A percentile compares a stretch with the other conserved stretches of the same genome.
Conservation (phyloP, 2,329 filamentous ascomycete genomes). For the Hymenoscyphus albidus region DNA sequence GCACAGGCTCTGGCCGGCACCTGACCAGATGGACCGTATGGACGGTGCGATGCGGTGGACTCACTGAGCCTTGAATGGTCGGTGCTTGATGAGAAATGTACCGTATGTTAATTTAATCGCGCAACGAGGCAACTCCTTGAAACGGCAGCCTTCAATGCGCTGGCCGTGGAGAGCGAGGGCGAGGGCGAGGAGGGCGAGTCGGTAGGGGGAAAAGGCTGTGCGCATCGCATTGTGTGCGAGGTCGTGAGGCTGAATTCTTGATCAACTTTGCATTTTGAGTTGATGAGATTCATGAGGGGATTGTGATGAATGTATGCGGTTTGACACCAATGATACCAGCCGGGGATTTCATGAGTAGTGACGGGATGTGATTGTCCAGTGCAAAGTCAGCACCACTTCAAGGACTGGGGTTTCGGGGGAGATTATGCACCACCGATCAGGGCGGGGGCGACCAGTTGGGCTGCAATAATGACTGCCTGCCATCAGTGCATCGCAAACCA, state of each 20-base stretch:
- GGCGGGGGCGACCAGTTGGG: neutral
- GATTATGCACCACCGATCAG: neutral
- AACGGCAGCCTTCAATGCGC: neutral
- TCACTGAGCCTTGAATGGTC: neutral
- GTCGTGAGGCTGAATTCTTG: neutral
- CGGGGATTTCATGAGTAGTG: neutral
- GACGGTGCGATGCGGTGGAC: neutral
- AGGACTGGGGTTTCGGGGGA: neutral
- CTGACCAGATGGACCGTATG: neutral
- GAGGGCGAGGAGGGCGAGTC: neutral
- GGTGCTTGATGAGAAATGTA: neutral
- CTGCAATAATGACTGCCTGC: neutral
- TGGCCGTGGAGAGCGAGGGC: neutral
- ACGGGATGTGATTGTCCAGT: neutral
- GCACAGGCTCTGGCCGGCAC: neutral
- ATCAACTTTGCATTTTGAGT: neutral
- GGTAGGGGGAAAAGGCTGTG: neutral
- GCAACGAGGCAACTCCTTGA: constrained; percentile 14
- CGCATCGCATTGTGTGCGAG: neutral
- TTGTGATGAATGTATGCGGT: neutral
- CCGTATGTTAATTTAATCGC: constrained; percentile 10
- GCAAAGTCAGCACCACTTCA: neutral
- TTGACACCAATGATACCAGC: neutral
- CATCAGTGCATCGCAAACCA: no score
- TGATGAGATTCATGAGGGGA: neutral